Conservation (phyloP, 495 filamentous ascomycete genomes). For the Parmelia sp. region DNA sequence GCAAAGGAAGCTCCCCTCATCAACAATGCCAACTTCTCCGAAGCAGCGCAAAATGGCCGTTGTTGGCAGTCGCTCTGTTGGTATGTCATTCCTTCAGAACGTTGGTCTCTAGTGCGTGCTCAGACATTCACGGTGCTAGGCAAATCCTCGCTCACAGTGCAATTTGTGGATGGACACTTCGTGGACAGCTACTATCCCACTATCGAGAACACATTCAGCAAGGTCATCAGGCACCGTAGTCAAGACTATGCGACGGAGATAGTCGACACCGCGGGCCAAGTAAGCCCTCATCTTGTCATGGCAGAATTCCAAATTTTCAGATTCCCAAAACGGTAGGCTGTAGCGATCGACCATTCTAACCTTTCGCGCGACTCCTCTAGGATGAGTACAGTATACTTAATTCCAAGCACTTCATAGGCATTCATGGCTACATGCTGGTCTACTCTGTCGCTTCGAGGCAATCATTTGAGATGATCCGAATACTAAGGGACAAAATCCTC, state of each 20-base stretch:
- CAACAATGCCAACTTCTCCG: slow-evolving; percentile 67
- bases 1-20: background rate
- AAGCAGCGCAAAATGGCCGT: slow-evolving; percentile 98
- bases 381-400: slow-evolving; percentile 98
- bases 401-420: slow-evolving; percentile 98
- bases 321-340: slow-evolving; percentile 22
- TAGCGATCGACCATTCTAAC: slow-evolving; percentile 20
- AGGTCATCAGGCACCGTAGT: slow-evolving; percentile 81
- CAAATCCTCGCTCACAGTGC: slow-evolving; percentile 96
- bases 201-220: slow-evolving; percentile 97
- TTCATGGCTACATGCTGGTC: slow-evolving; percentile 97
- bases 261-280: slow-evolving; percentile 96
- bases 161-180: slow-evolving; percentile 96
- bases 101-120: slow-evolving; percentile 1
- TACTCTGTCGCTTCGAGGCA: slow-evolving; percentile 90
- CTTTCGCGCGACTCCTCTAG: slow-evolving; percentile 39
- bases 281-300: slow-evolving; percentile 33
- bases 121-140: slow-evolving; percentile 47
- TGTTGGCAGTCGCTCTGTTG: slow-evolving; percentile 94
- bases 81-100: slow-evolving; percentile 45
- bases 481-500: slow-evolving; percentile 94
- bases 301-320: background rate
- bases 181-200: slow-evolving; percentile 99
- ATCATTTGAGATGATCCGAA: slow-evolving; percentile 93
- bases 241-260: slow-evolving; percentile 97